Base-by-base conservation (phyloP, 2,329 filamentous ascomycete species). In the Waltergamsia citrina region DNA sequence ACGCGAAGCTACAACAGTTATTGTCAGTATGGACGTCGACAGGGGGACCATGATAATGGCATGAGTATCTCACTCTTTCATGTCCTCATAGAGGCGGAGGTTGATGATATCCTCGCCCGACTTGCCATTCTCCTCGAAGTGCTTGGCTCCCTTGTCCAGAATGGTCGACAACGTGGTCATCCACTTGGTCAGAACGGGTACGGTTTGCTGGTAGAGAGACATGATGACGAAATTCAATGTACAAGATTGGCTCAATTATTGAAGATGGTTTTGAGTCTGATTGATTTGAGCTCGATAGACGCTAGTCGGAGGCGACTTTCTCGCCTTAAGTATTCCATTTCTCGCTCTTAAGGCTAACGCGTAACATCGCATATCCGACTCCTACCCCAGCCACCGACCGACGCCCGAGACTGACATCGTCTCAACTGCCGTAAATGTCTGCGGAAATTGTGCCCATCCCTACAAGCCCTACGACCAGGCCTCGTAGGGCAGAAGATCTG, bases 111-210 rank as follows among this genome's bases (percentile, higher is more conserved):
- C 40, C 18, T 46, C 42, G 4, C 31, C 20, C 7, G 32, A 4
- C 2, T 32, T 17, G 32, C 21, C 29, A 19, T 45, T 50, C 5
- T 47, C 44, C 3, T 41, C 38, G 4, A 40, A 43, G 5, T 39
- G 44, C 25, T 32, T 35, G 21, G 35, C 40, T 1, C 41, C 38
- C 7, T 49, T 50, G 4, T 44, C 37, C 3, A 53, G 42, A 11
- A 53, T 35, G 6, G 17, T 22, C 3, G 47, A 47, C 5, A 53
- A 27, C 28, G 37, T 45, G 30, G 38, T 46, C 11, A 52, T 46
- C 36, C 45, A 52, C 32, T 50, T 53, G 39, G 48, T 36, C 21
- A 51, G 34, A 12, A 53, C 47, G 3, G 50, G 49, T 1, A 51
- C 36, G 7, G 40, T 43, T 24, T 49, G 47, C 10, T 44, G 32